phyloP scores from a whole-genome alignment of 805 yeast species.

The Sugiyamaella marilandica region DNA sequence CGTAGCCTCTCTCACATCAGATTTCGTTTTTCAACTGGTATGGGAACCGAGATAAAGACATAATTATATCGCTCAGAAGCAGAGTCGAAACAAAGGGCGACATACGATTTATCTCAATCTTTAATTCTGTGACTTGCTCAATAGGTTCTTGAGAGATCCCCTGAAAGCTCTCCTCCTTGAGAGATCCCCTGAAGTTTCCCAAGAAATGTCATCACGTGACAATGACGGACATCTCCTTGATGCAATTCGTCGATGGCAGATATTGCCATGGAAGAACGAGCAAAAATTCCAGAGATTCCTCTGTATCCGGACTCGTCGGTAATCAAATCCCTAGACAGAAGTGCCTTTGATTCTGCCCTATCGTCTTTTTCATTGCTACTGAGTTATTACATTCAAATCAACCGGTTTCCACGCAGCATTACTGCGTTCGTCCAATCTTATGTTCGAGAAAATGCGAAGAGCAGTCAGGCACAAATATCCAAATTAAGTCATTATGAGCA shows the following conservation, averaged over 20 bases:
- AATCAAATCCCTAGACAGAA: not conserved
- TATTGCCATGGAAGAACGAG: not conserved
- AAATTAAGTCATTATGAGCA: not conserved
- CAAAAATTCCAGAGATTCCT: not conserved
- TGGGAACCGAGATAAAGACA: no score
- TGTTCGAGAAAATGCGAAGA: not conserved
- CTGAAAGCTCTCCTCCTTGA: not conserved
- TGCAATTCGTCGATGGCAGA: not conserved
- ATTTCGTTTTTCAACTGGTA: not conserved
- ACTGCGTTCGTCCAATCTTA: conserved; percentile 1
- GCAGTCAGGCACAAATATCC: not conserved
- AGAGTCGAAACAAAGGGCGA: no score
- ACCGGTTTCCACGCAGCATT: conserved; percentile 1
- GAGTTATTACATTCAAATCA: not conserved
- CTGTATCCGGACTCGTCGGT: not conserved
- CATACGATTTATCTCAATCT: no score
- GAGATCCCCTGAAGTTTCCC: not conserved
- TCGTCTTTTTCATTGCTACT: not conserved
- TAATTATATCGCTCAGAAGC: no score
- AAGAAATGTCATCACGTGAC: not conserved
- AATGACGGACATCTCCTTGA: not conserved
- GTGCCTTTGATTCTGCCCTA: not conserved
- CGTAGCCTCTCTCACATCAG: no score
- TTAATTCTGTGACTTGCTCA: no score
- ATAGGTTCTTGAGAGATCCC: no score